Evolutionary conservation across 306 rosid species (phyloP).

Genomic region (Vigna trinervia): DNA sequence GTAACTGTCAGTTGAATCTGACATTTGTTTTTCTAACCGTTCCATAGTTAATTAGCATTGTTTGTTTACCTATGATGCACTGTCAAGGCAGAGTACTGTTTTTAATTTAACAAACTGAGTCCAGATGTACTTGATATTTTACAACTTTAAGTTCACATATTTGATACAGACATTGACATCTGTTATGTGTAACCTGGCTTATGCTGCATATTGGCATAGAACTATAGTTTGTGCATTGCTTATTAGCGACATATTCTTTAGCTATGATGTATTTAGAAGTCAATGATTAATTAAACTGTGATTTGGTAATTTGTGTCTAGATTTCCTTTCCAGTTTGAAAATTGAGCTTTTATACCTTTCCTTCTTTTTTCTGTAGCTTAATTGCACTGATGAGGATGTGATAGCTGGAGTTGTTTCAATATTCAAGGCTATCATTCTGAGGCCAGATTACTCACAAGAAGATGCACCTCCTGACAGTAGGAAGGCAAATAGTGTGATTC

Average conservation of each 20-base stretch:
- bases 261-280: conserved; percentile 22
- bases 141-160: not conserved
- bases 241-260: not conserved
- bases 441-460: conserved; percentile 60
- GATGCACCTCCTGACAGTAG: conserved; percentile 50
- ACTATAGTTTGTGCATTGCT: not conserved
- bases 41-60: not conserved
- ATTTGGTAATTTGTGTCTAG: conserved; percentile 31
- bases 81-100: conserved; percentile 2
- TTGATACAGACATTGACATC: conserved; percentile 26
- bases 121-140: not conserved
- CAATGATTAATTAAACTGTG: conserved; percentile 8
- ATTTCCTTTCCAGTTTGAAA: conserved; percentile 15
- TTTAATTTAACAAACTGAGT: not conserved
- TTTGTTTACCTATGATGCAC: not conserved
- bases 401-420: conserved; percentile 69
- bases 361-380: conserved; percentile 62
- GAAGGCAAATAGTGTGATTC: conserved; percentile 64
- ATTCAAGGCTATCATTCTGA: conserved; percentile 75
- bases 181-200: conserved; percentile 20
- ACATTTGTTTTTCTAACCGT: conserved; percentile 19
- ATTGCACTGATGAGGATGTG: conserved; percentile 73
- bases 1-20: conserved; percentile 1
- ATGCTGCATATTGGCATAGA: conserved; percentile 7
- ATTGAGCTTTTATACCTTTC: conserved; percentile 22